These are phyloP conservation scores for Mycoemilia scoparia DNA, from an alignment of 192 early-diverging fungal genomes.

Conservation along the genomic window DNA sequence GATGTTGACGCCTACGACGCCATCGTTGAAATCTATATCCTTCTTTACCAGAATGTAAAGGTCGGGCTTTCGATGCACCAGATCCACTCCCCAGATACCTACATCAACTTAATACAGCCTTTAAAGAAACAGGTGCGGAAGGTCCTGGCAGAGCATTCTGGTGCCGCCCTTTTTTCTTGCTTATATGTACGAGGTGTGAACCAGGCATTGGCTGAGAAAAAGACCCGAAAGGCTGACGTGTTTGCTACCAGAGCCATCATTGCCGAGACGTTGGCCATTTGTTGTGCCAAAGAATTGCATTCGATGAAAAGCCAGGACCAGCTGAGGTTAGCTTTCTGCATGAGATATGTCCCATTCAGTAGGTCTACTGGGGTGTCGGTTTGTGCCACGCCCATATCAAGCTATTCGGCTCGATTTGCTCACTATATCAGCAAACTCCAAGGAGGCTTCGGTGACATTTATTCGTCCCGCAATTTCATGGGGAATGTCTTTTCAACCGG, in stretches of 20 bases:
- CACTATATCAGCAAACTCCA: not conserved
- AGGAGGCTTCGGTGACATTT: constrained; percentile 13
- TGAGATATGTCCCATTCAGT: constrained; percentile 2
- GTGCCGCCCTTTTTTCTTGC: too few relatives aligned
- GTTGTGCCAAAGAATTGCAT: constrained; percentile 20
- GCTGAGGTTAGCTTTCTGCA: constrained; percentile 9
- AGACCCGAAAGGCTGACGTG: constrained; percentile 9
- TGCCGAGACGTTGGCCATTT: constrained; percentile 15
- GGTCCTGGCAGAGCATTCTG: too few relatives aligned
- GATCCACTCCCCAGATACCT: constrained; percentile 19
- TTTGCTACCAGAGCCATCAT: constrained; percentile 20
- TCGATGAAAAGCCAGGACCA: constrained; percentile 9
- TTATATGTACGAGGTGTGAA: constrained; percentile 18
- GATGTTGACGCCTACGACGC: constrained; percentile 18
- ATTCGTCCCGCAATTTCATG: too few relatives aligned
- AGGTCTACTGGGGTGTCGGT: too few relatives aligned
- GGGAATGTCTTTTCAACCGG: too few relatives aligned
- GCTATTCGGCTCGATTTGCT: not conserved
- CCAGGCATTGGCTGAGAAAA: not conserved
- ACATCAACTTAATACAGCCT: constrained; percentile 19
- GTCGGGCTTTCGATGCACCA: constrained; percentile 16
- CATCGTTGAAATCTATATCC: constrained; percentile 8
- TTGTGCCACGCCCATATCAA: not conserved
- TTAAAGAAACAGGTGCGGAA: constrained; percentile 13
- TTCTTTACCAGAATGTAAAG: constrained; percentile 16